These are phyloP conservation scores for Pelagophyceae sp. DNA, from an alignment of 352 stramenopile species.

Conservation along the genomic window DNA sequence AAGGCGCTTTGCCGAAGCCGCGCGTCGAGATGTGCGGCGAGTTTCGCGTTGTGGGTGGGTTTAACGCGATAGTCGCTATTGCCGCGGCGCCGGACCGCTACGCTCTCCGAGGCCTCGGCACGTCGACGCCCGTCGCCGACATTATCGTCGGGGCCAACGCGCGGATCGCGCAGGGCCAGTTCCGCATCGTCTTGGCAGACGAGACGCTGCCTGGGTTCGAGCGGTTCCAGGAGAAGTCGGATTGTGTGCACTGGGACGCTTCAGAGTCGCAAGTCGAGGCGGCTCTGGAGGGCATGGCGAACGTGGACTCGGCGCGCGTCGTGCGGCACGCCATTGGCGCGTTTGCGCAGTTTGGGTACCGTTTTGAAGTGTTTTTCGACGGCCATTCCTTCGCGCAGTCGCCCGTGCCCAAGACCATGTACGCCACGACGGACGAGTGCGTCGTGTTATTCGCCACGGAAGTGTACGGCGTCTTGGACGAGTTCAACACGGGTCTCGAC, in stretches of 20 bases:
- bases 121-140: slow-evolving; percentile 44
- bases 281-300: slow-evolving; percentile 45
- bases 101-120: slow-evolving; percentile 43
- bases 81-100: neutral
- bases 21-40: slow-evolving; percentile 33
- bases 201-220: slow-evolving; percentile 25
- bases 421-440: slow-evolving; percentile 9
- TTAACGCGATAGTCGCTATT: neutral
- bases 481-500: neutral
- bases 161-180: slow-evolving; percentile 39
- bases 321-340: slow-evolving; percentile 38
- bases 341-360: slow-evolving; percentile 44
- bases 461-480: slow-evolving; percentile 21
- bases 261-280: slow-evolving; percentile 46
- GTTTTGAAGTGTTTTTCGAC: slow-evolving; percentile 57
- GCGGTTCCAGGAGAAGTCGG: slow-evolving; percentile 38
- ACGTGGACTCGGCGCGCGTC: slow-evolving; percentile 53
- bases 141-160: slow-evolving; percentile 36
- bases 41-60: neutral
- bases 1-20: slow-evolving; percentile 36
- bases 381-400: slow-evolving; percentile 52
- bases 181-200: slow-evolving; percentile 37
- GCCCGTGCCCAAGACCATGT: slow-evolving; percentile 21
- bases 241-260: slow-evolving; percentile 56
- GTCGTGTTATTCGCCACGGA: slow-evolving; percentile 22